phyloP scores from a whole-genome alignment of 179 eudicot species.

The Sideroxylon spinosum region DNA sequence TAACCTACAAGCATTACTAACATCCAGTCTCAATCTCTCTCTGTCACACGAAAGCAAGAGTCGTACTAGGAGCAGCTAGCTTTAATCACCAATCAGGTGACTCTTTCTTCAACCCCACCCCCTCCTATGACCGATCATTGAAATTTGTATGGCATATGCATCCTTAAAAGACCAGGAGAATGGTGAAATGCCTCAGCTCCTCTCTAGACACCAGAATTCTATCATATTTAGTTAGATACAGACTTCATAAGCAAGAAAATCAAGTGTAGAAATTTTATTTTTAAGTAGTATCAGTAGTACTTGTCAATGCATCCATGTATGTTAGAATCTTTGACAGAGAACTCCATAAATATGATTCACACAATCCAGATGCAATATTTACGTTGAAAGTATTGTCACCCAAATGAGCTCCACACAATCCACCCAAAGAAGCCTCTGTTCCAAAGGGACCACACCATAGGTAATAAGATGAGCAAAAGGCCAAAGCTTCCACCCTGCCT shows the following conservation, averaged over 20 bases:
- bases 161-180: background rate
- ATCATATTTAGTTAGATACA: background rate
- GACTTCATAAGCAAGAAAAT: background rate
- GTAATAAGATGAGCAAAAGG: slow-evolving; percentile 91
- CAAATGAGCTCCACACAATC: slow-evolving; percentile 90
- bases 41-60: background rate
- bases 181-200: background rate
- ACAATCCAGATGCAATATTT: slow-evolving; percentile 22
- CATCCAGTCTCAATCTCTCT: no score
- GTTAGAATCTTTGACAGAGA: background rate
- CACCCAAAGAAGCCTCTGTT: slow-evolving; percentile 95
- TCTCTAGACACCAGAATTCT: background rate
- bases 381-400: slow-evolving; percentile 97
- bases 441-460: slow-evolving; percentile 80
- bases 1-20: no score
- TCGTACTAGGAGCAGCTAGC: background rate
- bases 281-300: background rate
- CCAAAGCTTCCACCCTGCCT: slow-evolving; percentile 99
- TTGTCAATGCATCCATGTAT: background rate
- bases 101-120: background rate
- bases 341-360: no score
- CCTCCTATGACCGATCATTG: background rate
- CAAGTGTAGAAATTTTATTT: background rate
- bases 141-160: background rate
- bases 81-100: background rate